A percentile compares a stretch with the other conserved stretches of the same genome.
Evolutionary conservation across 78 protist species (phyloP).

Genomic region (Dictyostelium discoideum): DNA sequence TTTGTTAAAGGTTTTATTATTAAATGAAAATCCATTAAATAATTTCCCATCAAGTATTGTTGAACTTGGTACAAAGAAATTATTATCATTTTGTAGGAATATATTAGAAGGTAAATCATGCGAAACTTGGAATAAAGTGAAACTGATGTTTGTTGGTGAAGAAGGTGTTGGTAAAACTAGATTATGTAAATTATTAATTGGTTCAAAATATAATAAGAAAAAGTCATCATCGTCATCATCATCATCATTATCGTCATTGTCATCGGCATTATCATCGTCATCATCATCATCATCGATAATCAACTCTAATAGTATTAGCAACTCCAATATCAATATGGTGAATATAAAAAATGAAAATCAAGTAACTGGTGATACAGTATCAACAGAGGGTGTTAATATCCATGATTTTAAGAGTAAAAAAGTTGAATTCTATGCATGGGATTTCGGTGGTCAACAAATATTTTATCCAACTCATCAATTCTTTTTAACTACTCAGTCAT

Average conservation of each 20-base stretch:
- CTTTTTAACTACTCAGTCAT: conserved; percentile 57
- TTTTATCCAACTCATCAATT: conserved; percentile 84
- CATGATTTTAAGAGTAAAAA: conserved; percentile 35
- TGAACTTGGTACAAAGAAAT: conserved; percentile 43
- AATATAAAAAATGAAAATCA: conserved; percentile 5
- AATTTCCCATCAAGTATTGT: conserved; percentile 42
- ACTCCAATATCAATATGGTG: too few species aligned
- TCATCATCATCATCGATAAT: too few species aligned
- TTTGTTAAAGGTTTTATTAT: conserved; percentile 26
- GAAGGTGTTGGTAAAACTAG: conserved; percentile 82
- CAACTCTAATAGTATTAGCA: too few species aligned
- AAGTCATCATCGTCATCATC: not conserved
- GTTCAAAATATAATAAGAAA: conserved; percentile 33
- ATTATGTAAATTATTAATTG: conserved; percentile 27
- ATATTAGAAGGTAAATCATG: conserved; percentile 38
- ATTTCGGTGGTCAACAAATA: conserved; percentile 81
- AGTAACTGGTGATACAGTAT: conserved; percentile 70
- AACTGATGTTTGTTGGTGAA: conserved; percentile 77
- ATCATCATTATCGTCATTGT: too few species aligned
- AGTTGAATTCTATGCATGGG: conserved; percentile 69
- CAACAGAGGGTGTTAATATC: conserved; percentile 77
- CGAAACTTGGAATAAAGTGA: conserved; percentile 77
- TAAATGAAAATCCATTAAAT: conserved; percentile 56
- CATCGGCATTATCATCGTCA: too few species aligned
- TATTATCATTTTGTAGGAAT: conserved; percentile 43